Evolutionary conservation across 495 filamentous ascomycete genomes (phyloP).

Genomic region (Hyaloscypha finlandica): DNA sequence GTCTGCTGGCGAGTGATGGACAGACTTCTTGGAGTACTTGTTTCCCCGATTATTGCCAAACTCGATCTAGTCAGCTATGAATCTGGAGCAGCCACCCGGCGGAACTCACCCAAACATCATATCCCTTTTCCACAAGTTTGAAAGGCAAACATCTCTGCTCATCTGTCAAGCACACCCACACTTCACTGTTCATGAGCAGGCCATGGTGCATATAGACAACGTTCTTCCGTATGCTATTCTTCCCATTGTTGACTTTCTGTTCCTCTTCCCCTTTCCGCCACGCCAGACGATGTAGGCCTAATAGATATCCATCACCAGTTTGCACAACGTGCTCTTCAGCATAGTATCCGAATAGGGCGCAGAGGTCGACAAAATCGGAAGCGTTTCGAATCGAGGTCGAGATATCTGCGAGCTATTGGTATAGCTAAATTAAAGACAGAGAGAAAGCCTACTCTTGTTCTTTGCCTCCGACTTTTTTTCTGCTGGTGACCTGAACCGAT

Average conservation of each 20-base stretch:
- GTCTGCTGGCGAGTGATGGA: slow-evolving; percentile 68
- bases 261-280: slow-evolving; percentile 81
- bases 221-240: slow-evolving; percentile 69
- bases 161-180: slow-evolving; percentile 93
- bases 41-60: slow-evolving; percentile 97
- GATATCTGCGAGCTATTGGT: slow-evolving; percentile 39
- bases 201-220: slow-evolving; percentile 97
- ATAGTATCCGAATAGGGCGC: slow-evolving; percentile 83
- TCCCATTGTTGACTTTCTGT: slow-evolving; percentile 69
- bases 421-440: neutral
- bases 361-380: slow-evolving; percentile 90
- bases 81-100: neutral
- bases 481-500: slow-evolving; percentile 71
- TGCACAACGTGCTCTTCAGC: slow-evolving; percentile 96
- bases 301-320: slow-evolving; percentile 89
- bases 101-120: slow-evolving; percentile 86
- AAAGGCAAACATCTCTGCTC: slow-evolving; percentile 85
- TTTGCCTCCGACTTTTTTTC: slow-evolving; percentile 34
- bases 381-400: slow-evolving; percentile 62
- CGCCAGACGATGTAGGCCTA: slow-evolving; percentile 85
- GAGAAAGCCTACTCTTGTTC: slow-evolving; percentile 18
- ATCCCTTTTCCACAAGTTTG: slow-evolving; percentile 84
- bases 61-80: slow-evolving; percentile 39
- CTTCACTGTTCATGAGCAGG: slow-evolving; percentile 97
- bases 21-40: slow-evolving; percentile 96